A percentile compares a stretch with the other conserved stretches of the same genome.
Evolutionary conservation across 257 asterid species (phyloP).

Genomic region (Ocimum tenuiflorum): DNA sequence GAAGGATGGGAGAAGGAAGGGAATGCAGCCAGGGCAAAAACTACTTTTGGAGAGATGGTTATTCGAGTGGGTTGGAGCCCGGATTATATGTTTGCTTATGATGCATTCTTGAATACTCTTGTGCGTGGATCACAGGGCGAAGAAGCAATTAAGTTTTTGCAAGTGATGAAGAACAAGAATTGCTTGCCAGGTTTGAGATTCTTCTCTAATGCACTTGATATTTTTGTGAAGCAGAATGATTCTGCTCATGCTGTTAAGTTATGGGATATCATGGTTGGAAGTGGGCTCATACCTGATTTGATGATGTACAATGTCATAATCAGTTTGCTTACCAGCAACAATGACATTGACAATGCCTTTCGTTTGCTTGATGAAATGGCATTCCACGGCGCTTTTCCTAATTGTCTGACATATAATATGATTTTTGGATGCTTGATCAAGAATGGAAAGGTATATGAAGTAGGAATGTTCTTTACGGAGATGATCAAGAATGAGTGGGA

Average conservation of each 20-base stretch:
- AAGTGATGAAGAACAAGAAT: constrained; percentile 55
- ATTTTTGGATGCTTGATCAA: constrained; percentile 56
- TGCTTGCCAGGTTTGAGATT: constrained; percentile 71
- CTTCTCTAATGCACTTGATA: constrained; percentile 57
- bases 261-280: constrained; percentile 59
- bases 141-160: constrained; percentile 64
- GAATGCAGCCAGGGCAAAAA: constrained; percentile 46
- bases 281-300: constrained; percentile 48
- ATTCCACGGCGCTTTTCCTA: constrained; percentile 66
- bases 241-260: constrained; percentile 39
- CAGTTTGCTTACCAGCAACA: constrained; percentile 45
- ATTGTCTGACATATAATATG: constrained; percentile 57
- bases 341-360: constrained; percentile 45
- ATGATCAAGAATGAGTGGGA: constrained; percentile 72
- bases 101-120: constrained; percentile 56
- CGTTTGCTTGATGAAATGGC: constrained; percentile 60
- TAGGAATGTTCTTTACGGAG: constrained; percentile 51
- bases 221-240: constrained; percentile 48
- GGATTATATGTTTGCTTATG: constrained; percentile 47
- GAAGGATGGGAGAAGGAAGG: constrained; percentile 84
- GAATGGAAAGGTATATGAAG: constrained; percentile 44
- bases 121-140: constrained; percentile 43
- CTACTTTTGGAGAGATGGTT: constrained; percentile 67
- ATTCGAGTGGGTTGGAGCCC: constrained; percentile 70
- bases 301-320: constrained; percentile 50